Evolutionary conservation across 2,329 filamentous ascomycete species (phyloP), one percentile per base, ranked within the genome.

Genomic region (Saccharata proteae): DNA sequence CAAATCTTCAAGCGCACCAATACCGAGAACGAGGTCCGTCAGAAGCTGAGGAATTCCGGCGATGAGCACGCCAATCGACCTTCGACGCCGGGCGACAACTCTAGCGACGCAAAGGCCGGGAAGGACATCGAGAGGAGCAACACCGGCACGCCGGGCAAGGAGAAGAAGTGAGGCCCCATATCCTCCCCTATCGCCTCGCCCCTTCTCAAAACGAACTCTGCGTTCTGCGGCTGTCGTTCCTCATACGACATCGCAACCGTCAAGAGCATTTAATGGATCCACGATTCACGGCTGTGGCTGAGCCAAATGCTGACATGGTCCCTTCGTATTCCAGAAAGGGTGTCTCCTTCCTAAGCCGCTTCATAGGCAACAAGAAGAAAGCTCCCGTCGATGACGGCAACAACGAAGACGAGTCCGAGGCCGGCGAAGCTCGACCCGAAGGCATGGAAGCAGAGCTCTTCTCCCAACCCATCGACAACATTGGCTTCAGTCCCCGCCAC

Each of bases 301-400:
- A n/a, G n/a, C n/a, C n/a, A n/a, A n/a, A n/a, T n/a, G n/a, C n/a
- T n/a, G n/a, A n/a, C n/a, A n/a, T n/a, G n/a, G n/a, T n/a, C n/a
- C n/a, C n/a, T n/a, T n/a, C n/a, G n/a, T n/a, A n/a, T n/a, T 16
- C 47, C 46, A 93, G 80, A 56, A 94, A 93, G 61, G 79, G 81
- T 16, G 74, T 80, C 12, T 93, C 85, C 10, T 93, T 98, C 51
- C 71, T 98, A 16, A 92, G 84, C 54, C 80, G 85, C 33, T 76
- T 96, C 54, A 80, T 82, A 46, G 69, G 71, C 39, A 69, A 67
- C 38, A 85, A 84, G 61, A 92, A 80, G 57, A 84, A 80, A 50
- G 17, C 30, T 21, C 42, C 41, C 14, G 39, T 43, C 11, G 52
- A 55, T 35, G 59, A 59, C 32, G 59, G 55, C 32, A 42, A 47